Conservation (phyloP, 352 stramenopile genomes). For the Hyphochytrium catenoides region DNA sequence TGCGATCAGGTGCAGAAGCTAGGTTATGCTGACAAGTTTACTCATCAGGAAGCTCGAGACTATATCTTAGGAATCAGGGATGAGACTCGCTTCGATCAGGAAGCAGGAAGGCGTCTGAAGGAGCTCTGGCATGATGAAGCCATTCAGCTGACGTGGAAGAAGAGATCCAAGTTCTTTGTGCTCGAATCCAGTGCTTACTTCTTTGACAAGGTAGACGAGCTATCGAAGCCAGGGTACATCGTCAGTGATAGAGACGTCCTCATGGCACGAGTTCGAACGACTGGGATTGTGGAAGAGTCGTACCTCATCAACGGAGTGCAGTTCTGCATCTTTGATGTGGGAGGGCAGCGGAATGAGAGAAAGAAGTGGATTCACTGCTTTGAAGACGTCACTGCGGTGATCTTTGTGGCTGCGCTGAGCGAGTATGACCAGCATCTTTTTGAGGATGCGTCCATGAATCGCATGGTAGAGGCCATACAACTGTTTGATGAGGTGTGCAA, state of each 20-base stretch:
- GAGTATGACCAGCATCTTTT: conserved; percentile 32
- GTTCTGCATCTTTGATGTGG: conserved; percentile 40
- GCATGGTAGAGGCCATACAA: conserved; percentile 24
- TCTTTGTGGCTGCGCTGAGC: conserved; percentile 50
- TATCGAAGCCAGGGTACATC: conserved; percentile 11
- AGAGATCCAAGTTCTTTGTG: conserved; percentile 13
- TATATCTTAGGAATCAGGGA: conserved; percentile 1
- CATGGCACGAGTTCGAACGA: conserved; percentile 14
- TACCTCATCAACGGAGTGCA: conserved; percentile 24
- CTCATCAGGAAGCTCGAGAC: not conserved
- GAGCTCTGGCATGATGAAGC: conserved; percentile 13
- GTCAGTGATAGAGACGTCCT: conserved; percentile 15
- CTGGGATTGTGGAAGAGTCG: conserved; percentile 17
- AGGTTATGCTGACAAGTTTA: conserved; percentile 5
- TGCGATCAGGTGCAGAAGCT: conserved; percentile 5
- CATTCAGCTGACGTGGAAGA: conserved; percentile 12
- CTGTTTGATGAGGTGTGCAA: conserved; percentile 40
- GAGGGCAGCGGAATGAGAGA: conserved; percentile 34
- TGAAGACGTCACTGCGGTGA: conserved; percentile 22
- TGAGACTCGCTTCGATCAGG: not conserved
- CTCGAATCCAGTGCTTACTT: conserved; percentile 16
- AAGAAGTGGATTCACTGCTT: conserved; percentile 55
- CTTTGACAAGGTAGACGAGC: conserved; percentile 12
- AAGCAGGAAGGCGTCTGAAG: not conserved
- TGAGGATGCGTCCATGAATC: conserved; percentile 26